Conservation (phyloP, 2,329 filamentous ascomycete genomes). For the Epichloe uncinata region DNA sequence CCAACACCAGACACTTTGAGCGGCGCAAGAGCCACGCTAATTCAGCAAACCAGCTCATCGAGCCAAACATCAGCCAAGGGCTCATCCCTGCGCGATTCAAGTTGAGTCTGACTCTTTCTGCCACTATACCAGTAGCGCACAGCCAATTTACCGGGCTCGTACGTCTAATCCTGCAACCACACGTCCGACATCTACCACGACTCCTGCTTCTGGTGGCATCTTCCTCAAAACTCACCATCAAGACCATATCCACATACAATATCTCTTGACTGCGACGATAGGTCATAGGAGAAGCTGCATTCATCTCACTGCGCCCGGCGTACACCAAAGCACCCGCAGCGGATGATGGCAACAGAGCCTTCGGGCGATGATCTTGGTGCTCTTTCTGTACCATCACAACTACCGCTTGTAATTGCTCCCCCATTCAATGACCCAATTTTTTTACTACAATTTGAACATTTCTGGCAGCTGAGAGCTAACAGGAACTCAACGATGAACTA, state of each 20-base stretch:
- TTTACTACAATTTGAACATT: neutral
- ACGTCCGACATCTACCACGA: neutral
- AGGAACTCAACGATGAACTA: slow-evolving; percentile 3
- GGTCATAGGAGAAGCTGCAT: neutral
- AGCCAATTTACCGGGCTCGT: neutral
- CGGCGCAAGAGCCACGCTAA: slow-evolving; percentile 1
- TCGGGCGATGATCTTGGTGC: slow-evolving; percentile 38
- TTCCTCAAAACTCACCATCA: neutral
- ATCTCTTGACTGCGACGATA: slow-evolving; percentile 9
- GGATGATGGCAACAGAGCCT: slow-evolving; percentile 54
- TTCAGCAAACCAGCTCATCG: neutral
- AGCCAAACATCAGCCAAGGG: neutral
- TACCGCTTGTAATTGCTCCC: slow-evolving; percentile 26
- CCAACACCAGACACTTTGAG: neutral
- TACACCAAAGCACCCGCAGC: slow-evolving; percentile 16
- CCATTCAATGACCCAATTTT: neutral
- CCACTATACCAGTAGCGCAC: neutral
- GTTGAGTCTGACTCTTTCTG: neutral
- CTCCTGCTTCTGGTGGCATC: neutral
- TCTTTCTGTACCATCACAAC: slow-evolving; percentile 35
- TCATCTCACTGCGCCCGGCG: slow-evolving; percentile 20
- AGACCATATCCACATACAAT: neutral
- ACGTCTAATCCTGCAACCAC: neutral
- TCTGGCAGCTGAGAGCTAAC: neutral
- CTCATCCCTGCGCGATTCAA: neutral